Evolutionary conservation across 805 yeast genomes (phyloP).

Genomic region (Yarrowia sp.): DNA sequence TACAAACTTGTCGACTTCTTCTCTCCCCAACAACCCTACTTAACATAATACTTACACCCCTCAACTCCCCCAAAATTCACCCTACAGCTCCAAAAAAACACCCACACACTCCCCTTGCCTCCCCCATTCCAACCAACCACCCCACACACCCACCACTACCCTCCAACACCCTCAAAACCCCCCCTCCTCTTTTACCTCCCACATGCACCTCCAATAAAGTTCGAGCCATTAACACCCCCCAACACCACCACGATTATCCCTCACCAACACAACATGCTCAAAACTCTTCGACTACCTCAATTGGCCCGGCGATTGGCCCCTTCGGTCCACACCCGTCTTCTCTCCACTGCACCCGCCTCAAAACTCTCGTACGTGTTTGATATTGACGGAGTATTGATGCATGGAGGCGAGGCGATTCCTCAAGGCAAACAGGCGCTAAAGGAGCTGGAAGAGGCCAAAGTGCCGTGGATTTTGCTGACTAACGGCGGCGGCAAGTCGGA

Average conservation of each 20-base stretch:
- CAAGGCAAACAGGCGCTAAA: conserved; percentile 61
- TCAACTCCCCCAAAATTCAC: no score
- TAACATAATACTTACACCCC: no score
- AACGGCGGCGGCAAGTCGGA: conserved; percentile 89
- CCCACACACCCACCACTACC: no score
- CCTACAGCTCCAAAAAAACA: no score
- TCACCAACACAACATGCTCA: background rate
- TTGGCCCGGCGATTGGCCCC: background rate
- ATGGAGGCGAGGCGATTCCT: conserved; percentile 67
- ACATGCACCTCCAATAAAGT: background rate
- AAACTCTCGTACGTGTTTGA: conserved; percentile 20
- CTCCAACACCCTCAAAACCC: no score
- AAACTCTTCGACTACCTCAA: background rate
- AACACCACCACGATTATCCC: background rate
- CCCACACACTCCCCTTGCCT: no score
- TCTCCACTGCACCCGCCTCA: background rate
- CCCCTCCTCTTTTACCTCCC: no score
- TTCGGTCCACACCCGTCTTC: background rate
- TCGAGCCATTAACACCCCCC: background rate
- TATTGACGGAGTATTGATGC: conserved; percentile 84
- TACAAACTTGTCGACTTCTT: no score
- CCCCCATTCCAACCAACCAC: no score
- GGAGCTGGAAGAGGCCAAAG: conserved; percentile 49
- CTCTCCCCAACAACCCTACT: no score
- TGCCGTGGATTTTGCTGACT: conserved; percentile 82